Evolutionary conservation across 257 asterid genomes (phyloP).

Genomic region (Nicotiana paniculata): DNA sequence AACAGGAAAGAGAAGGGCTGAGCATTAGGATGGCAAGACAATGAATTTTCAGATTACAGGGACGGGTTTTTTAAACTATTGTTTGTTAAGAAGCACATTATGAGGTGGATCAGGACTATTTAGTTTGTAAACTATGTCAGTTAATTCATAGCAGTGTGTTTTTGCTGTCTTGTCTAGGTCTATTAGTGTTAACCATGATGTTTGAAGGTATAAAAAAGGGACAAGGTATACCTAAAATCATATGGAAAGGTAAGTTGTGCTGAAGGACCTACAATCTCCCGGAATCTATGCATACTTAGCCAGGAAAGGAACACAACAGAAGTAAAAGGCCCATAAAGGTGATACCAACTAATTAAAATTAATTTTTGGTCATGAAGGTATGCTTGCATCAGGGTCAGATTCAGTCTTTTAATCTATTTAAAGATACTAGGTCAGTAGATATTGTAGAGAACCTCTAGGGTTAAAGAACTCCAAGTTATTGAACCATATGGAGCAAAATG

Average conservation of each 20-base stretch:
- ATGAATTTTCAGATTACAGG: not conserved
- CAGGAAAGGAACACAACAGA: not conserved
- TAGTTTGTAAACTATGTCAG: not conserved
- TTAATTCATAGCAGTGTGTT: not conserved
- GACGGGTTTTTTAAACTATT: too few species aligned
- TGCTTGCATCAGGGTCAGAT: not conserved
- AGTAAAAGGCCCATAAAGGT: not conserved
- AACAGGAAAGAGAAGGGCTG: not conserved
- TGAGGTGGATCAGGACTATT: not conserved
- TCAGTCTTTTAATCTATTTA: not conserved
- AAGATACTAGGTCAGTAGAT: not conserved
- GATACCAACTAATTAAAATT: not conserved
- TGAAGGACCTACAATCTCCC: not conserved
- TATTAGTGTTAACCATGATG: not conserved
- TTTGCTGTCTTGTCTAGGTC: not conserved
- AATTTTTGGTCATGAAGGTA: not conserved
- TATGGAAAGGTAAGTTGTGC: not conserved
- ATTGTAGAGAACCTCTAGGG: not conserved
- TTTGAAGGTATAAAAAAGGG: not conserved
- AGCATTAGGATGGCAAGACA: not conserved
- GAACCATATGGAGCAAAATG: not conserved
- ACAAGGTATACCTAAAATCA: not conserved
- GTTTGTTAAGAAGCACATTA: not conserved
- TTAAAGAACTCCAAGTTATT: slow-evolving; percentile 5
- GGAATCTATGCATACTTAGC: not conserved